Conservation (phyloP, 2,329 filamentous ascomycete genomes). For the Phialophora expanda region DNA sequence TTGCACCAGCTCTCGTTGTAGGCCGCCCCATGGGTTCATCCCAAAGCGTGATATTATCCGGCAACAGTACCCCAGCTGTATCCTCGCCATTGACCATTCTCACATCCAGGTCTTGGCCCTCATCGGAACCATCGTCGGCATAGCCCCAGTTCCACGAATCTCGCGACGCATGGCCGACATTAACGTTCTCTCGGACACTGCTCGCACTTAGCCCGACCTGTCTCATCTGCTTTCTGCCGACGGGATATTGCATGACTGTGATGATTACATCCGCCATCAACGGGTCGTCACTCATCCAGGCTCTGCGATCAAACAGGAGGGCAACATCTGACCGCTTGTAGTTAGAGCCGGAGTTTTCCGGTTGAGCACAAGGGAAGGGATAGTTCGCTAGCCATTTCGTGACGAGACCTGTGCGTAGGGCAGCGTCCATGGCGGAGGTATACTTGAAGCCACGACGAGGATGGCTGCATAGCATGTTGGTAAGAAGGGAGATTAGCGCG, state of each 20-base stretch:
- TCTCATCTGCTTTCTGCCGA: constrained; percentile 50
- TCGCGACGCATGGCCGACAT: not conserved
- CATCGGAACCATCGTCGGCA: constrained; percentile 48
- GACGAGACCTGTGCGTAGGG: constrained; percentile 68
- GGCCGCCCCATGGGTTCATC: constrained; percentile 9
- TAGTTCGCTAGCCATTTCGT: constrained; percentile 77
- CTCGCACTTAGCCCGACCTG: constrained; percentile 52
- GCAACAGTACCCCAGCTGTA: constrained; percentile 48
- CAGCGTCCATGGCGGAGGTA: constrained; percentile 49
- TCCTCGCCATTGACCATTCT: constrained; percentile 60
- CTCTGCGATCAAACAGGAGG: constrained; percentile 46
- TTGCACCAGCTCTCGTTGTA: constrained; percentile 14
- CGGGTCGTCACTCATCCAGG: constrained; percentile 50
- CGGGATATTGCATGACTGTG: constrained; percentile 46
- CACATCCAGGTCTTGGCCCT: constrained; percentile 56
- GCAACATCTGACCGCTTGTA: constrained; percentile 49
- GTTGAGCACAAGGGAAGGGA: constrained; percentile 65
- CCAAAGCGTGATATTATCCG: constrained; percentile 23
- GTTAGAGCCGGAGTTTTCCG: constrained; percentile 51
- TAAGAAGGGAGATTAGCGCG: constrained; percentile 59
- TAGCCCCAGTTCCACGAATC: constrained; percentile 11
- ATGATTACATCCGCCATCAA: constrained; percentile 53
- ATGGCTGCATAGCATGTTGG: constrained; percentile 65
- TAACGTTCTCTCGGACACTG: constrained; percentile 45
- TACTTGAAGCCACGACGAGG: constrained; percentile 36